phyloP scores from a whole-genome alignment of 1,284 basidiomycete genomes.

The Fistulina hepatica region DNA sequence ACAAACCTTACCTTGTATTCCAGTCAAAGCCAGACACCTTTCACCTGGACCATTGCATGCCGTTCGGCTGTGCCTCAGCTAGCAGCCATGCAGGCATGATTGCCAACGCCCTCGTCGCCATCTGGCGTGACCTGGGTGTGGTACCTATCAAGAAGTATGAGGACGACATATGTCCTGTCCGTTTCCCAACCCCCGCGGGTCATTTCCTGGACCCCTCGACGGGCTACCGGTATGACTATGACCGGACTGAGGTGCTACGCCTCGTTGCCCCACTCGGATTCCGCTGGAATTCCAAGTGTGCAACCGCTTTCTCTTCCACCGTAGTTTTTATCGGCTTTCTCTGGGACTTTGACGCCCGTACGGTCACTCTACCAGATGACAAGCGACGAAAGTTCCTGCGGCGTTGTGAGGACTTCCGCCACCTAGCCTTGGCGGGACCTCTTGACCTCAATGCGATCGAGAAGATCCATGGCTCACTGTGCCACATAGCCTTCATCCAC shows the following conservation, averaged over 20 bases:
- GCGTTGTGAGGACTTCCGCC: conserved; percentile 2
- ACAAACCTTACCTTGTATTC: conserved; percentile 18
- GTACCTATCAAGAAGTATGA: conserved; percentile 17
- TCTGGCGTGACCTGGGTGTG: conserved; percentile 1
- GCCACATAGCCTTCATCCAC: conserved; percentile 14
- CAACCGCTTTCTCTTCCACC: conserved; percentile 4
- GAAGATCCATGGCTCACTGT: conserved; percentile 14
- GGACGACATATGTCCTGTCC: conserved; percentile 17
- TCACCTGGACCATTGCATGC: conserved; percentile 11
- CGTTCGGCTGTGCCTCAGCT: conserved; percentile 17
- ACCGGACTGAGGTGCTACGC: not conserved
- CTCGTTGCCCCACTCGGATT: conserved; percentile 11
- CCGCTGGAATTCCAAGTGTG: conserved; percentile 11
- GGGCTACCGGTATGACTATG: conserved; percentile 6
- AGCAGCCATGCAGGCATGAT: conserved; percentile 19
- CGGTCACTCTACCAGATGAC: conserved; percentile 12
- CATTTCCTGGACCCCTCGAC: not conserved
- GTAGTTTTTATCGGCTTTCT: conserved; percentile 14
- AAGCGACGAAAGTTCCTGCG: conserved; percentile 16
- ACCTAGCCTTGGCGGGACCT: conserved; percentile 9
- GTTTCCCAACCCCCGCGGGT: not conserved
- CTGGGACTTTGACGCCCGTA: conserved; percentile 14
- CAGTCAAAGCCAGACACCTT: too few species aligned
- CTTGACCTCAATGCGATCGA: conserved; percentile 3
- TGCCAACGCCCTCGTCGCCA: conserved; percentile 15